These are phyloP conservation scores for Pythium apleroticum DNA, from an alignment of 352 stramenopile genomes.

Conservation along the genomic window DNA sequence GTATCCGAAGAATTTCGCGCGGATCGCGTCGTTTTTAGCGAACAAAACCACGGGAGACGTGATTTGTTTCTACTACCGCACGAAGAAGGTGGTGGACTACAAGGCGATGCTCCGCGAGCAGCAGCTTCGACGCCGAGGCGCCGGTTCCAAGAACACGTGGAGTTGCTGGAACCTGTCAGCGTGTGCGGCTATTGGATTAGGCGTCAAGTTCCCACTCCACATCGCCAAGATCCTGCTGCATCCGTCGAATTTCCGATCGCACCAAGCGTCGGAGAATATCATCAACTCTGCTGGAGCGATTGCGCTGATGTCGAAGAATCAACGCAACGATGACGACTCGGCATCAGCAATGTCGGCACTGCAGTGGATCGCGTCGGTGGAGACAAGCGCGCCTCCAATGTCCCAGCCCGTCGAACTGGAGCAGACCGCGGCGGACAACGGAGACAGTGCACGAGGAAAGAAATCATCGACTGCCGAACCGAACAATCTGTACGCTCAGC, in stretches of 20 bases:
- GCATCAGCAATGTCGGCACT: slow-evolving; percentile 23
- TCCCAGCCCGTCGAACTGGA: slow-evolving; percentile 23
- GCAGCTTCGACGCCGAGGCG: slow-evolving; percentile 76
- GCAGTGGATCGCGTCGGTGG: slow-evolving; percentile 27
- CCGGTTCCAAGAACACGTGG: slow-evolving; percentile 87
- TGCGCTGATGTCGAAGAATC: slow-evolving; percentile 36
- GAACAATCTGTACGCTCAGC: slow-evolving; percentile 56
- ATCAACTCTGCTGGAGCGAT: slow-evolving; percentile 73
- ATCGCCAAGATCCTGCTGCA: slow-evolving; percentile 74
- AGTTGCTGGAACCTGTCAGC: slow-evolving; percentile 87
- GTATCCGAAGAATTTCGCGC: slow-evolving; percentile 98
- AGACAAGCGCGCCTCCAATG: slow-evolving; percentile 2
- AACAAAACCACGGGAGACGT: slow-evolving; percentile 98
- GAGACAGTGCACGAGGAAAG: not conserved
- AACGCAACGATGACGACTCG: slow-evolving; percentile 7
- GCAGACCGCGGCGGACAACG: slow-evolving; percentile 19
- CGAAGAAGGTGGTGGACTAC: slow-evolving; percentile 97
- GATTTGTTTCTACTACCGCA: slow-evolving; percentile 98
- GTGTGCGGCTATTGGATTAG: slow-evolving; percentile 78
- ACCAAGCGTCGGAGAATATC: slow-evolving; percentile 86
- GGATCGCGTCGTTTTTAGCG: slow-evolving; percentile 92
- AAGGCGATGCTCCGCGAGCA: slow-evolving; percentile 93
- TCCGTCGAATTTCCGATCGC: slow-evolving; percentile 80
- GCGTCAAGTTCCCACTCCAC: slow-evolving; percentile 74
- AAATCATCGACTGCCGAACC: slow-evolving; percentile 12